Percentiles rank a stretch among this genome's conserved stretches.
These are phyloP conservation scores for Lipomyces mesembrius DNA, from an alignment of 805 yeast species.

Conservation along the genomic window DNA sequence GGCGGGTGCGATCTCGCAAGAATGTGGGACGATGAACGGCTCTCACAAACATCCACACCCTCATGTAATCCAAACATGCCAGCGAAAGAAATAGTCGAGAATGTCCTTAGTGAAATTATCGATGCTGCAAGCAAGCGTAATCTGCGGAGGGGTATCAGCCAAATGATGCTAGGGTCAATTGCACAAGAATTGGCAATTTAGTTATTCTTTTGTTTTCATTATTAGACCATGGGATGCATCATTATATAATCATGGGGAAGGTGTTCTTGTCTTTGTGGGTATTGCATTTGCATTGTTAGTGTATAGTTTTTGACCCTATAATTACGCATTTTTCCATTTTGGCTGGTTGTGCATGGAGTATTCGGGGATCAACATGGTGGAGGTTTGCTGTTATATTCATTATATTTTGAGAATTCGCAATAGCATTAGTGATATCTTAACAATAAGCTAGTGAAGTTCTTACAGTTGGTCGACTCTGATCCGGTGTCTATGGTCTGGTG, in stretches of 20 bases:
- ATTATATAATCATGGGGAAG: constrained; percentile 4
- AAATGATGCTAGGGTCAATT: neutral
- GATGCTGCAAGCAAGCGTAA: neutral
- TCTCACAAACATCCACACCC: neutral
- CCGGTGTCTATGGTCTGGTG: too few species aligned
- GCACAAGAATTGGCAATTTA: neutral
- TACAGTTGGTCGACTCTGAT: too few species aligned
- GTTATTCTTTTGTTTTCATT: neutral
- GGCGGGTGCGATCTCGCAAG: neutral
- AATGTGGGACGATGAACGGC: neutral
- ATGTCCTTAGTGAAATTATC: neutral
- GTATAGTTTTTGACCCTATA: neutral
- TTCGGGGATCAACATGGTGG: neutral
- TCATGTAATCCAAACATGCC: neutral
- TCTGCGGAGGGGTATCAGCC: neutral
- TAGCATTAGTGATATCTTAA: too few species aligned
- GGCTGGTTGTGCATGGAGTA: neutral
- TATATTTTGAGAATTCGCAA: too few species aligned
- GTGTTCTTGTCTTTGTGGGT: neutral
- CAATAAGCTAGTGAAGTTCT: too few species aligned
- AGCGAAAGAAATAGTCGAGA: neutral
- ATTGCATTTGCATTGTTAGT: neutral
- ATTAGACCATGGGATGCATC: neutral
- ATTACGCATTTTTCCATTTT: neutral
- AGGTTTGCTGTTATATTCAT: neutral